Evolutionary conservation across 2,329 filamentous ascomycete genomes (phyloP).

Genomic region (Keithomyces neogunnii): DNA sequence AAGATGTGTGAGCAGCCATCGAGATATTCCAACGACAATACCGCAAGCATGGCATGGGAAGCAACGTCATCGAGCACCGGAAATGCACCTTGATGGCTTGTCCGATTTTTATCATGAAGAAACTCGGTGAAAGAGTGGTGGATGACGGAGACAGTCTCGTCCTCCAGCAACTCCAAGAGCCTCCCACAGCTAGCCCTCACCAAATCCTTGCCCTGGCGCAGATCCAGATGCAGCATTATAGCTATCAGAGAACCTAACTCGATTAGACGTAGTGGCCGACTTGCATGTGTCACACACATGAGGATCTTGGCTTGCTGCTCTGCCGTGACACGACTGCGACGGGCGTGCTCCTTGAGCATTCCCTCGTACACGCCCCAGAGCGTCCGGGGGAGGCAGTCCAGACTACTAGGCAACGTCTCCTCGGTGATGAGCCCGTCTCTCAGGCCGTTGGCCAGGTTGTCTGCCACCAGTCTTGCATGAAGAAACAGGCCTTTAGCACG

Average conservation of each 20-base stretch:
- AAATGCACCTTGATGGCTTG: too few species aligned
- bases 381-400: conserved; percentile 24
- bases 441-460: conserved; percentile 18
- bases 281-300: conserved; percentile 31
- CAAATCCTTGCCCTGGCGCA: conserved; percentile 22
- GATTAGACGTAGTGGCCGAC: conserved; percentile 30
- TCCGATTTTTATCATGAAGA: conserved; percentile 12
- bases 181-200: conserved; percentile 31
- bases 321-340: conserved; percentile 20
- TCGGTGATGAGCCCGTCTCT: conserved; percentile 15
- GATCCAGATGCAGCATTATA: too few species aligned
- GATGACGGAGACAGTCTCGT: conserved; percentile 34
- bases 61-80: too few species aligned
- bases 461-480: conserved; percentile 34
- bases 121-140: conserved; percentile 43
- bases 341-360: conserved; percentile 27
- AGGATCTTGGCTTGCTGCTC: conserved; percentile 29
- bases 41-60: too few species aligned
- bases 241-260: conserved; percentile 28
- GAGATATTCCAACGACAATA: too few species aligned
- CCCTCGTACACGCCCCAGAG: conserved; percentile 31
- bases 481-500: conserved; percentile 35
- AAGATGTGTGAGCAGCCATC: too few species aligned
- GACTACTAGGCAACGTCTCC: conserved; percentile 8
- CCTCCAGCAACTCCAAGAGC: conserved; percentile 33